A percentile compares a stretch with the other conserved stretches of the same genome.
Evolutionary conservation across 495 filamentous ascomycete genomes (phyloP).

Genomic region (Hypoxylon fragiforme): DNA sequence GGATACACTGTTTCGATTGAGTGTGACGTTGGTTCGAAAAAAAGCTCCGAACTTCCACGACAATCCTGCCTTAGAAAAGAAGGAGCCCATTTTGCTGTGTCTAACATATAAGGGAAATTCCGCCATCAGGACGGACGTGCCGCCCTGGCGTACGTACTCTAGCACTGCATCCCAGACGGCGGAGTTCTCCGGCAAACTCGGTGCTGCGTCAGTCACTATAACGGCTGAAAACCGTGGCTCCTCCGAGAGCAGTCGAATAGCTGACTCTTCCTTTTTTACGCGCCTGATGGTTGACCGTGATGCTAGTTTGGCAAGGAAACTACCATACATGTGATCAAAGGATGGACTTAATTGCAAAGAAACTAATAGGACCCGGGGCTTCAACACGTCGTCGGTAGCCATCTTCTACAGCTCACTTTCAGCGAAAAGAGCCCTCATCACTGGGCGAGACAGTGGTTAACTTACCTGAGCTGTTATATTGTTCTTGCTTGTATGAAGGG

Average conservation of each 20-base stretch:
- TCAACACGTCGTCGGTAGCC: background rate
- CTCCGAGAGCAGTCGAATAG: slow-evolving; percentile 8
- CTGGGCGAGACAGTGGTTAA: too few relatives aligned
- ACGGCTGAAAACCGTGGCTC: slow-evolving; percentile 1
- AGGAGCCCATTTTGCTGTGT: background rate
- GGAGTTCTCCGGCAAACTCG: background rate
- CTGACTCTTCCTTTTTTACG: background rate
- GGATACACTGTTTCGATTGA: slow-evolving; percentile 12
- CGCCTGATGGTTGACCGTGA: background rate
- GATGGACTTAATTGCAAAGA: background rate
- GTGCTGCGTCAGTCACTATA: slow-evolving; percentile 10
- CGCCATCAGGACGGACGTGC: slow-evolving; percentile 15
- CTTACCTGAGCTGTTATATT: too few relatives aligned
- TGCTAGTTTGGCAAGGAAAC: background rate
- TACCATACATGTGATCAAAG: background rate
- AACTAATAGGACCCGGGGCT: background rate
- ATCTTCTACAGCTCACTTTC: too few relatives aligned
- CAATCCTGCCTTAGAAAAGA: slow-evolving; percentile 30
- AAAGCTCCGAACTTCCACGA: slow-evolving; percentile 42
- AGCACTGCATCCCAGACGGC: slow-evolving; percentile 14
- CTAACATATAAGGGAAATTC: slow-evolving; percentile 6
- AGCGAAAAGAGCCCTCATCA: too few relatives aligned
- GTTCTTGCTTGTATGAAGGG: too few relatives aligned
- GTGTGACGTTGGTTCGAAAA: slow-evolving; percentile 39
- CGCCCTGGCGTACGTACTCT: slow-evolving; percentile 15